Evolutionary conservation across 2,329 filamentous ascomycete species (phyloP), one percentile per base, ranked within the genome.

Genomic region (Nemania bipapillata): DNA sequence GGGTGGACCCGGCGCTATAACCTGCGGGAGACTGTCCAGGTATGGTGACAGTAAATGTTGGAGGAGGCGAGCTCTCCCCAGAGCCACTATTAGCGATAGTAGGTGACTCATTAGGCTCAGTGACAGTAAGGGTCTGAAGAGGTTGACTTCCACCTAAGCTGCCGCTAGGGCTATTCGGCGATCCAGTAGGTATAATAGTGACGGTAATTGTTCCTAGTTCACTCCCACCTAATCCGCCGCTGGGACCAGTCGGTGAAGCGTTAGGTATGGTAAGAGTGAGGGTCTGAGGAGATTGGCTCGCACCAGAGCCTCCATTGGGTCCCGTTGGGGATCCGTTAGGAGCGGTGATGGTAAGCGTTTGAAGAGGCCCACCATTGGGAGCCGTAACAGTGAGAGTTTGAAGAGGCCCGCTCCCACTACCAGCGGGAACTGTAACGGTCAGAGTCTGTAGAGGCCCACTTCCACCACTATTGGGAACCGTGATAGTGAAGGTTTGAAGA

Each of bases 21-120:
- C 55, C 11, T 3, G 63, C 52, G 35, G 66, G 56, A 20, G 64
- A 59, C 35, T 65, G 63, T 30, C 57, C 66, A 45, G 69, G 63
- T 24, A 60, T 45, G 8, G 66, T 71, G 42, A 69, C 28, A n/a
- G 69, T 71, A 20, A 69, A 28, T 7, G 68, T 72, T 37, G 60
- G 28, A 20, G 60, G 20, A 6, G 40, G 40, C 37, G 59, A 58
- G 32, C 64, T 59, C 28, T 52, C 59, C 7, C 63, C 50, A 37
- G 15, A 40, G 24, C 50, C 52, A 17, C 58, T 61, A 28, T 45
- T 52, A 17, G 65, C 52, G 11, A 53, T 45, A 8, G 42, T 65
- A 17, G 61, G 61, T 40, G 56, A 50, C 32, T 49, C 69, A 40
- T 60, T 66, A 17, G 66, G 65, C n/a, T 28, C 24, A 3, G 65